Evolutionary conservation across 345 rosid species (phyloP), one percentile per base, ranked within the genome.

Genomic region (Eucalyptus tenuipes): DNA sequence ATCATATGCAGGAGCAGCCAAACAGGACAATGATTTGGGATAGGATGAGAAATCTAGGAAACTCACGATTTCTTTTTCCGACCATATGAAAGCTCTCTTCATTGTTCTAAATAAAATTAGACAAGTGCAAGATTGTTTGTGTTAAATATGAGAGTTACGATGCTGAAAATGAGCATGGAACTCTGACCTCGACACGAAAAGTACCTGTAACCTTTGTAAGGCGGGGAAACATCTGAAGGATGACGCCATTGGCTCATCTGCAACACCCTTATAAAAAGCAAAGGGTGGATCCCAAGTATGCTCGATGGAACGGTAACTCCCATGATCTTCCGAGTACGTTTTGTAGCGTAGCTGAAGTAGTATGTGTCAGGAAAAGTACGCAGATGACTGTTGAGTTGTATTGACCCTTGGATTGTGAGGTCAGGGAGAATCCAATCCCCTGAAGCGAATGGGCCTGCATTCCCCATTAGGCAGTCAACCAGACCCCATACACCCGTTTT

Each of bases 391-490:
- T 98, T 98, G 85, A 95, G 91, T 89, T 88, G 86, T 89, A 95
- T 89, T n/a, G 99, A 93, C 27, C 98, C 99, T 90, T 98, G 97
- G 89, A 98, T 94, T 18, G 99, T 96, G 68, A 98, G 98, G 88
- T 98, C 99, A 59, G 99, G 97, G 50, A 98, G 94, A 88, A 98
- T 95, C 99, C 99, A 98, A 89, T 98, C 99, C 71, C 93, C 98
- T 0, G 98, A 90, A 25, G 97, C 95, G 42, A 97, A 95, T n/a
- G 99, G 99, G 9, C 99, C 99, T 16, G 95, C 80, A 85, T 95
- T 96, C 71, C 99, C 99, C 88, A 97, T 55, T 5, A 98, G 96
- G 59, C 92, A 92, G 89, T 97, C 94, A 3, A 95, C 89, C 25
- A 98, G 96, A 84, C 99, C 98, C 79, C 92, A 87, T 49, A 97